phyloP scores from a whole-genome alignment of 768 basidiomycete genomes.

The Tulasnella sp. region DNA sequence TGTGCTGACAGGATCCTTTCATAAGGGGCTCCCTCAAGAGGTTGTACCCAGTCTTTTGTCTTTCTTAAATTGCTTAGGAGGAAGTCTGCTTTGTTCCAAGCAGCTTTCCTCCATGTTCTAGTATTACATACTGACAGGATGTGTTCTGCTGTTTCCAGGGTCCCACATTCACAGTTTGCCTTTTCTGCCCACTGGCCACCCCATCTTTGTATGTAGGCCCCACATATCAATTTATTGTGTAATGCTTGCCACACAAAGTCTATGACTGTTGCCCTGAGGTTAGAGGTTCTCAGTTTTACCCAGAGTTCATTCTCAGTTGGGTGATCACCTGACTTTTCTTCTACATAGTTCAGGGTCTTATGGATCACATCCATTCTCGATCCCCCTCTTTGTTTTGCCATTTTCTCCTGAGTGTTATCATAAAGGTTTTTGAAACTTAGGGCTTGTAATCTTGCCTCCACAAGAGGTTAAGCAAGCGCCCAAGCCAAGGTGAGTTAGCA shows the following conservation, averaged over 20 bases:
- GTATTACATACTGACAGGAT: neutral
- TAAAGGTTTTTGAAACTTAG: neutral
- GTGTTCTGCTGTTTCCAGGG: neutral
- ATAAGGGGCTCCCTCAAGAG: neutral
- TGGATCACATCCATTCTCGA: neutral
- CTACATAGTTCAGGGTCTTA: neutral
- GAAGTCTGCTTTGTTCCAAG: neutral
- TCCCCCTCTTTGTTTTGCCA: neutral
- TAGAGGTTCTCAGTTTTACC: neutral
- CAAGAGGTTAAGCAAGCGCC: neutral
- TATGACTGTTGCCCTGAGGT: neutral
- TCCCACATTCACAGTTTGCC: neutral
- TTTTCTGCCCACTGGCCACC: neutral
- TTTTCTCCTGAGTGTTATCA: too few relatives aligned
- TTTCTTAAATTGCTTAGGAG: neutral
- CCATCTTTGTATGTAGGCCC: neutral
- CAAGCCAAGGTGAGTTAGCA: too few relatives aligned
- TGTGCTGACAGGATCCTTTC: neutral
- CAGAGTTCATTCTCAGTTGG: neutral
- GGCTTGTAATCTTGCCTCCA: neutral
- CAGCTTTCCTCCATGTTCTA: neutral
- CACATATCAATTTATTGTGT: neutral
- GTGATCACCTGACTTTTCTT: neutral
- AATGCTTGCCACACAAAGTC: conserved; percentile 1
- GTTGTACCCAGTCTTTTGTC: neutral